phyloP scores from a whole-genome alignment of 352 stramenopile genomes.

The Achlya hypogyna region DNA sequence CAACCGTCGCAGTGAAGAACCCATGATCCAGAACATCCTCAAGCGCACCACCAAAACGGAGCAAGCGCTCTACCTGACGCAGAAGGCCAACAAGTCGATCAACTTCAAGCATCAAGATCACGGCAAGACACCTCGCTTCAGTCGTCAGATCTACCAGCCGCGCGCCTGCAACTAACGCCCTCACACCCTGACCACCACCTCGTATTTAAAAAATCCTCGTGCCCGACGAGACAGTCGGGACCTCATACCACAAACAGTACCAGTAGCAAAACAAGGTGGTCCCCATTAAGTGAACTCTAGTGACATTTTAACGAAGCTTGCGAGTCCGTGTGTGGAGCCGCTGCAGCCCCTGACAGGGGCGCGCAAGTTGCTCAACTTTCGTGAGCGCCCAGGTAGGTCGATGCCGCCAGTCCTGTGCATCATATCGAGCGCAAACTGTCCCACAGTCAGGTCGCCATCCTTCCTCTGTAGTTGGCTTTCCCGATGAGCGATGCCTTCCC shows the following conservation, averaged over 20 bases:
- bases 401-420: too few species aligned
- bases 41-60: constrained; percentile 11
- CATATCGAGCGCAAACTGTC: too few species aligned
- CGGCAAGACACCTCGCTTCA: neutral
- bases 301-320: too few species aligned
- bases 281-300: neutral
- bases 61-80: neutral
- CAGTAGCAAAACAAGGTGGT: neutral
- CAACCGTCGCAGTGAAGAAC: constrained; percentile 12
- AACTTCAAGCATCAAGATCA: neutral
- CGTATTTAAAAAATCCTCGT: constrained; percentile 87
- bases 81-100: constrained; percentile 6
- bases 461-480: too few species aligned
- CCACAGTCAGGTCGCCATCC: too few species aligned
- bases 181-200: constrained; percentile 69
- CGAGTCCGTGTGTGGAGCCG: too few species aligned
- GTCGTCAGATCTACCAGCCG: constrained; percentile 2
- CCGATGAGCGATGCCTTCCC: too few species aligned
- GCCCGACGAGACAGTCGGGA: constrained; percentile 44
- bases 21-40: constrained; percentile 15
- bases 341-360: too few species aligned
- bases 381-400: too few species aligned
- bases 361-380: too few species aligned
- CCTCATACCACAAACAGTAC: neutral
- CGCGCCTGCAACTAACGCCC: constrained; percentile 14